Evolutionary conservation across 2,329 filamentous ascomycete species (phyloP), one percentile per base, ranked within the genome.

Genomic region (Colletotrichum incanum): DNA sequence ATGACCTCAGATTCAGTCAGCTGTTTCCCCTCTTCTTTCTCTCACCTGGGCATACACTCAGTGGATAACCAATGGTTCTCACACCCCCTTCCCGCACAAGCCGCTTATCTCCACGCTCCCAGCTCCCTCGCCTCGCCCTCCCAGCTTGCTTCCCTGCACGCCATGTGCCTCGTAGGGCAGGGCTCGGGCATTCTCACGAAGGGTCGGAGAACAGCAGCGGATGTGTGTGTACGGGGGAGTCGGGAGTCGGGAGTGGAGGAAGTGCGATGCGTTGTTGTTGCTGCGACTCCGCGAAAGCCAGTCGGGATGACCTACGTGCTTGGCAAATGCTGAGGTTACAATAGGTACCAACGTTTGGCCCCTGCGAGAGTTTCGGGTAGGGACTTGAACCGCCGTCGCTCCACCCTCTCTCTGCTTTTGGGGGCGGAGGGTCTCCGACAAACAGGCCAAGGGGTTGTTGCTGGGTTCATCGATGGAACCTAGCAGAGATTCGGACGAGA

Each of bases 291-390:
- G n/a, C 18, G 18, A 39, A 56, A 20, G 54, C 54, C 12, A 34
- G 23, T 20, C 18, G 18, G 8, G 18, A 54, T 16, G 1, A 20
- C 11, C 23, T 43, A 47, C 18, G n/a, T 20, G 47, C 61, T 64
- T 64, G 61, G 61, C 37, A 43, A 45, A n/a, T 23, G 50, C 50
- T 65, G 50, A 47, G 20, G 62, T 65, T 56, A 26, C 50, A 65
- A 56, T 52, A 52, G 58, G 65, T 63, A 68, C 23, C 69, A 49
- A n/a, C 47, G 1, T 61, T 54, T 72, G 65, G 54, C 55, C 70
- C 67, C 43, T 60, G 70, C 70, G 23, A 69, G 37, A 70, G 70
- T 72, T 65, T 72, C 65, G 70, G 70, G 59, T 72, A 72, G 65
- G 45, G 65, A 72, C 52, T 72, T 59, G 65, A 64, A 45, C 66